Evolutionary conservation across 2,329 filamentous ascomycete species (phyloP), one percentile per base, ranked within the genome.

Genomic region (Fusarium fracticaudum): DNA sequence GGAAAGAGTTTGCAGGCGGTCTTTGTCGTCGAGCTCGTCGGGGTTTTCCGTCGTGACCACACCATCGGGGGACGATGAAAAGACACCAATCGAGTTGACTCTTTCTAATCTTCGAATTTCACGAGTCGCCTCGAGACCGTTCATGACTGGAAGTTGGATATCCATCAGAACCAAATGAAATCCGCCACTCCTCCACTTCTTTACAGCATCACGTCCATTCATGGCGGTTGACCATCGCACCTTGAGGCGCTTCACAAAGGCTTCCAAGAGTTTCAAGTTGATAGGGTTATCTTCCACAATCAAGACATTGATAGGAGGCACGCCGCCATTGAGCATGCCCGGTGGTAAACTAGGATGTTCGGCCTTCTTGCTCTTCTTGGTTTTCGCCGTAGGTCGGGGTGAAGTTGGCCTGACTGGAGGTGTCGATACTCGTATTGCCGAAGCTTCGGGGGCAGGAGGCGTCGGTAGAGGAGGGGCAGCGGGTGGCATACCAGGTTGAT

Each of bases 281-380:
- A 99, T 98, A 73, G 96, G 95, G 82, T 99, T 99, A 85, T 99
- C 96, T 85, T 99, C 96, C 20, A 99, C 96, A 69, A 99, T 98
- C 48, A 99, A 87, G 13, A 98, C 95, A 77, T 97, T 98, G 84
- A 99, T 98, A 3, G 96, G 96, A 13, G 96, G 96, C 2, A 98
- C 94, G 3, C 91, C 91, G 61, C 92, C 92, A 76, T 96, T 94
- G 35, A 97, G 88, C 77, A 94, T 87, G 37, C 90, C 91, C 8
- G 91, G 86, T 33, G 89, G 88, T 69, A 92, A 79, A 18, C 80
- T 82, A 4, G 86, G 81, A 59, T 84, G 81, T 26, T 85, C 84
- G 37, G 80, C 79, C 77, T 90, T 91, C 81, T 90, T 90, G 51
- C 72, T 84, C 81, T 88, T 91, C 79, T 87, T 89, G 14, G 80